These are phyloP conservation scores for Xylaria sp. DNA, from an alignment of 2,329 filamentous ascomycete species.

Conservation along the genomic window DNA sequence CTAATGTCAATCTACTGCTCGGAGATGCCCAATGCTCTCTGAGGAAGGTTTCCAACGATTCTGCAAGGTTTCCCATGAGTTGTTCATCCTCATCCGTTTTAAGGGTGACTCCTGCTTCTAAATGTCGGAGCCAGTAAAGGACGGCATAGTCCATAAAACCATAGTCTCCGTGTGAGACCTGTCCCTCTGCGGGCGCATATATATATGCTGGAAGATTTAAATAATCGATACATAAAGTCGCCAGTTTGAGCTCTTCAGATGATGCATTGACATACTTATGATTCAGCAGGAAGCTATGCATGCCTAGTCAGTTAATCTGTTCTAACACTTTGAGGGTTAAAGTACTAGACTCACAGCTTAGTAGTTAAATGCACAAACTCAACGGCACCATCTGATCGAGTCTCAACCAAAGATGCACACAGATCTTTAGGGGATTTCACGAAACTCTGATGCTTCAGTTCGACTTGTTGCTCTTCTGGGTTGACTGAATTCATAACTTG, in stretches of 20 bases:
- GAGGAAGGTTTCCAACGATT: conserved; percentile 11
- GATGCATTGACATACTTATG: neutral
- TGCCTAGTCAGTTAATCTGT: neutral
- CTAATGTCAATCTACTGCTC: neutral
- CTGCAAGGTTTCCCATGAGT: conserved; percentile 5
- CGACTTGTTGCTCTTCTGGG: conserved; percentile 43
- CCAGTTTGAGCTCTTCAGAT: conserved; percentile 9
- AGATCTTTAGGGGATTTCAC: conserved; percentile 48
- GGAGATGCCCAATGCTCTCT: conserved; percentile 9
- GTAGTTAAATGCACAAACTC: conserved; percentile 18
- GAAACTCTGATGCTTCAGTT: conserved; percentile 47
- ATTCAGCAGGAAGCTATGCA: conserved; percentile 4
- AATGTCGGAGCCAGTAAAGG: conserved; percentile 16
- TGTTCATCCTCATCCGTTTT: neutral
- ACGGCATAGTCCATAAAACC: conserved; percentile 19
- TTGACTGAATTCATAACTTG: conserved; percentile 53
- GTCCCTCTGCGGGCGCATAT: neutral
- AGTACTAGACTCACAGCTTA: conserved; percentile 9
- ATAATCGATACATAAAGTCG: conserved; percentile 18
- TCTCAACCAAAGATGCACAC: conserved; percentile 30
- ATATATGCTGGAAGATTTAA: conserved; percentile 11
- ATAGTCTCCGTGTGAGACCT: conserved; percentile 10
- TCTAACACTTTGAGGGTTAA: too few relatives aligned
- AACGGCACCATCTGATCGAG: conserved; percentile 1
- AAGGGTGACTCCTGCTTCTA: conserved; percentile 10